A percentile compares a stretch with the other conserved stretches of the same genome.
phyloP scores from a whole-genome alignment of 208 protist genomes.

The Acanthamoeba royreba region DNA sequence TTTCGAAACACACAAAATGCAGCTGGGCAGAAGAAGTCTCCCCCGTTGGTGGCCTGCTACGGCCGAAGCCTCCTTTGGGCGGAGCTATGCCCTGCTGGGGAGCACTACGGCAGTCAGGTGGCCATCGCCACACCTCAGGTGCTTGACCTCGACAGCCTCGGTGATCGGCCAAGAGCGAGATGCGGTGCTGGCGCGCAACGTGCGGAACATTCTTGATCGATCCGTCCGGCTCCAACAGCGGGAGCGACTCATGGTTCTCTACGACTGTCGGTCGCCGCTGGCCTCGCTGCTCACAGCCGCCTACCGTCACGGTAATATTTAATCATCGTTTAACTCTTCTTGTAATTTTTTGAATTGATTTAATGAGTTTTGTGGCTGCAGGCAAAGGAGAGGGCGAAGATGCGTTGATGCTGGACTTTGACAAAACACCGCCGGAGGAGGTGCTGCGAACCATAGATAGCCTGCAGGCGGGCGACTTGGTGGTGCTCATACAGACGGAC shows the following conservation, averaged over 20 bases:
- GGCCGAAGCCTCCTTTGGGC: too few species aligned
- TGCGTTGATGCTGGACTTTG: not conserved
- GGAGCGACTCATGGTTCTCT: not conserved
- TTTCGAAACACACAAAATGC: too few species aligned
- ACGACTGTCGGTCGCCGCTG: not conserved
- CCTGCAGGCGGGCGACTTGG: not conserved
- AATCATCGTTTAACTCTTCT: too few species aligned
- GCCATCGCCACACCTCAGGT: too few species aligned
- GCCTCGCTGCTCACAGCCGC: not conserved
- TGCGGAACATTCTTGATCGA: not conserved
- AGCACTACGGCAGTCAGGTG: too few species aligned
- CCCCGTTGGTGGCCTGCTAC: too few species aligned
- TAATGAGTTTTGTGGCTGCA: not conserved
- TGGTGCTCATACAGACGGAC: conserved; percentile 1
- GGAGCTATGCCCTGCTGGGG: too few species aligned
- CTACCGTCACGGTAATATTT: not conserved
- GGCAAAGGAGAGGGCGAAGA: not conserved
- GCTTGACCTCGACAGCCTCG: too few species aligned
- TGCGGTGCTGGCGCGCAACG: not conserved
- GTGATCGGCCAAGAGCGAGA: too few species aligned
- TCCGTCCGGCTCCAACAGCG: not conserved
- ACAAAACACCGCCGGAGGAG: not conserved
- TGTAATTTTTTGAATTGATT: not conserved
- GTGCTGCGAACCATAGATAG: not conserved
- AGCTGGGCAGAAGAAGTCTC: too few species aligned